A percentile compares a stretch with the other conserved stretches of the same genome.
Evolutionary conservation across 2,329 filamentous ascomycete genomes (phyloP).

Genomic region (Hypomyces rosellus): DNA sequence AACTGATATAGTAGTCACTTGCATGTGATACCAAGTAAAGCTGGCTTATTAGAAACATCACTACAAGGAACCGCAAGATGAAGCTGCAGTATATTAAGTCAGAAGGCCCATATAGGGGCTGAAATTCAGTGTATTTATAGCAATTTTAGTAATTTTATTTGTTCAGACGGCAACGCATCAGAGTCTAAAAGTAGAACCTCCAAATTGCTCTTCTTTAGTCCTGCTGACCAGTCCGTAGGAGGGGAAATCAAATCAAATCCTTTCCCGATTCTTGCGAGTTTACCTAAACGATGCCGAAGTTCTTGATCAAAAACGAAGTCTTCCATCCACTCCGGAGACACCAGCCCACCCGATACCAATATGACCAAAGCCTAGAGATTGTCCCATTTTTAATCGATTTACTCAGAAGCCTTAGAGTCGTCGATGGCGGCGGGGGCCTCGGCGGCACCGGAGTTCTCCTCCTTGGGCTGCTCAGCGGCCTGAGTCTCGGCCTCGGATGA

Average conservation of each 20-base stretch:
- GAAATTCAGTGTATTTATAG: constrained; percentile 28
- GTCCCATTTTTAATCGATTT: constrained; percentile 30
- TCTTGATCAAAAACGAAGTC: constrained; percentile 47
- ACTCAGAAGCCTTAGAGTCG: constrained; percentile 65
- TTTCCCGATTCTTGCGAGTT: constrained; percentile 34
- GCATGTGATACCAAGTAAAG: too few species aligned
- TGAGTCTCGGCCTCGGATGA: constrained; percentile 91
- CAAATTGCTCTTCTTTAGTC: constrained; percentile 42
- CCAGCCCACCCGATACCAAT: constrained; percentile 45
- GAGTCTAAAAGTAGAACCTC: constrained; percentile 50
- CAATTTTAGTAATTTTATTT: constrained; percentile 47
- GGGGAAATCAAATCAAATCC: constrained; percentile 29
- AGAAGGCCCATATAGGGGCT: not conserved
- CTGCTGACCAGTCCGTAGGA: constrained; percentile 33
- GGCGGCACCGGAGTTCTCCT: constrained; percentile 44
- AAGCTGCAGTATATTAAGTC: too few species aligned
- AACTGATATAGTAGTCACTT: too few species aligned
- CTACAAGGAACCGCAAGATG: too few species aligned
- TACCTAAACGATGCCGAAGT: constrained; percentile 44
- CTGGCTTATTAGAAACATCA: too few species aligned
- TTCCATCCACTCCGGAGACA: constrained; percentile 60
- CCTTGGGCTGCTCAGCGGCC: constrained; percentile 39
- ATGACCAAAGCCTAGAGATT: constrained; percentile 24
- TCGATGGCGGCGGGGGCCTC: constrained; percentile 52
- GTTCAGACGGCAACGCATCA: constrained; percentile 51